A percentile compares a stretch with the other conserved stretches of the same genome.
These are phyloP conservation scores for Volvox carteri DNA, from an alignment of 163 green algal genomes.

Conservation along the genomic window DNA sequence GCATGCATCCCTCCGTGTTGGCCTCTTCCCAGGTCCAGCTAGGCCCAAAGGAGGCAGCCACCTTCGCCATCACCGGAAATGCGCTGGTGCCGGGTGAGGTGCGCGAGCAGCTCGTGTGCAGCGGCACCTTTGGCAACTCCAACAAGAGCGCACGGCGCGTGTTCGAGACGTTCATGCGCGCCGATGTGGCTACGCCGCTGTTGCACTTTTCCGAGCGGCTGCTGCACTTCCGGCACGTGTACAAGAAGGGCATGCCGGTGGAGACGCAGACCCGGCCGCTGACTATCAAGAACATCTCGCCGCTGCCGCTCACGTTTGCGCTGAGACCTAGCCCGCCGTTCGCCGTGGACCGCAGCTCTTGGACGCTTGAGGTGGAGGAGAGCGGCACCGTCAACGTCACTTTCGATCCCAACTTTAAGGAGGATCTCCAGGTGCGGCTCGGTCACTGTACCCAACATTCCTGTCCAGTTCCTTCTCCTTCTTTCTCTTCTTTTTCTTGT, in stretches of 20 bases:
- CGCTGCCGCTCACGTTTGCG: conserved; percentile 76
- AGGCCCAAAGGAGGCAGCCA: conserved; percentile 66
- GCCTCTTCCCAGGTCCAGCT: conserved; percentile 66
- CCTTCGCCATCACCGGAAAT: conserved; percentile 73
- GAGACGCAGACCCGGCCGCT: conserved; percentile 56
- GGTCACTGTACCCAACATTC: too few species aligned
- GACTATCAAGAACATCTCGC: conserved; percentile 78
- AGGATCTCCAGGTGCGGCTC: conserved; percentile 43
- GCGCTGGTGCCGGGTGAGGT: conserved; percentile 51
- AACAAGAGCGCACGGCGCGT: conserved; percentile 43
- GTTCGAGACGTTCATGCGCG: conserved; percentile 72
- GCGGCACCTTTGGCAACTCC: conserved; percentile 48
- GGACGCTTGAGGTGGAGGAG: conserved; percentile 74
- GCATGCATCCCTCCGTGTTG: too few species aligned
- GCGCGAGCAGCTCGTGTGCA: conserved; percentile 54
- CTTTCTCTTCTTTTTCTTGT: too few species aligned
- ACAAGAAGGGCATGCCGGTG: conserved; percentile 61
- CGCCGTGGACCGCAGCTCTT: conserved; percentile 65
- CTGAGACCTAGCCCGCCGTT: conserved; percentile 74
- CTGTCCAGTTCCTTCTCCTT: too few species aligned
- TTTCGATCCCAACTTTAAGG: conserved; percentile 78
- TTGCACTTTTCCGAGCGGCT: conserved; percentile 77
- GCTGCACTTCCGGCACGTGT: conserved; percentile 77
- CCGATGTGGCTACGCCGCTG: conserved; percentile 76
- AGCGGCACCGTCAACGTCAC: conserved; percentile 68